Base-by-base conservation (phyloP, 805 yeast species). In the Suhomyces sp. region DNA sequence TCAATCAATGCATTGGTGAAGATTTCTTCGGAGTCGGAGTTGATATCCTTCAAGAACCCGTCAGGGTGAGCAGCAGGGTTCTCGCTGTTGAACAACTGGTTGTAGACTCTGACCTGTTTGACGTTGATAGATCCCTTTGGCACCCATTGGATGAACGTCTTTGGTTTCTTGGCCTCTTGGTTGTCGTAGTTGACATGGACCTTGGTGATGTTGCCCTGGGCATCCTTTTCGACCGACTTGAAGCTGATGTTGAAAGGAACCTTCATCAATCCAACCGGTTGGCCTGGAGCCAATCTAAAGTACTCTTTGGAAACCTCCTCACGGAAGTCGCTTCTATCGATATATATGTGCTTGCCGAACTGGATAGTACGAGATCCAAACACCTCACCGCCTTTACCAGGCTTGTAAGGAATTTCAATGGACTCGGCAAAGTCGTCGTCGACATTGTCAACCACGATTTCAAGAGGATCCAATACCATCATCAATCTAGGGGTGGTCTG, bases 61-160 rank as follows among this genome's bases (percentile, higher is more conserved):
- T 86, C 93, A 36, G 97, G 96, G 62, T 89, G 83, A 17, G 89
- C 83, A 17, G 86, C 77, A 44, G 99, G 99, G 67, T 93, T 94
- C 64, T 94, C 98, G 49, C 93, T 85, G 57, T 84, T 83, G 81
- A 94, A 94, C 59, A 94, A 77, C 68, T 85, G 93, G 66, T 90
- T 88, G 74, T 93, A 91, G 57, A 90, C 79, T 72, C 98, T 85
- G 24, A 92, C 88, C 72, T 94, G 96, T 29, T 78, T 70, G 52
- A 94, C 69, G 50, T 71, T 71, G 62, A 82, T 76, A 55, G 81
- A 80, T 31, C 76, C 73, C 57, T 84, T 83, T 49, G 97, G 96
- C 49, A 94, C 85, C 99, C 99, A 94, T 74, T 94, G 99, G 65
- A 94, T 91, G 68, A 79, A 94, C 8, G 99, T 92, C 82, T 93